Evolutionary conservation across 1,284 basidiomycete genomes (phyloP), one percentile per base, ranked within the genome.

Genomic region (Amylostereum areolatum): DNA sequence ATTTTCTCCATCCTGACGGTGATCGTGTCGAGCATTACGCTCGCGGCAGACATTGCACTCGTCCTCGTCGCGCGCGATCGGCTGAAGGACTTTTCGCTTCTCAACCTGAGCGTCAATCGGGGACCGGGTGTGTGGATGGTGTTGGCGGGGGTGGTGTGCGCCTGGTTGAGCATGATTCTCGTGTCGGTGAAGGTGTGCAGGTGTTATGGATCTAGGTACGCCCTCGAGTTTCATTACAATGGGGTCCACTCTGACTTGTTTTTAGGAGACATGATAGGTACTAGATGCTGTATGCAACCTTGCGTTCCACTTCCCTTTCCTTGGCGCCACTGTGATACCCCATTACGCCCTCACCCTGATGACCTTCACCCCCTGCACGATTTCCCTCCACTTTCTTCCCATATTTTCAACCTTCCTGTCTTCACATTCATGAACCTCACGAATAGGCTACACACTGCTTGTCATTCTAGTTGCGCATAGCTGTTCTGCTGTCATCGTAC

Each of bases 41-140:
- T 87, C 41, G 81, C 70, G 2, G 71, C 75, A 2, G 86, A 89
- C 59, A 56, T 87, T 31, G 80, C 77, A 2, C 56, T 87, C 30
- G 78, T 82, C 10, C 53, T 81, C 11, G 66, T 78, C 6, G 78
- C 75, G 9, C 71, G 65, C 57, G 56, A 66, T 45, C 67, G 75
- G 48, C 61, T 85, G 24, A 50, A 66, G 25, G 58, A 65, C 7
- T 45, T 80, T 5, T 62, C 72, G 8, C 61, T 67, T 4, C 71
- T 73, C 27, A 55, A 66, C 43, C 72, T 88, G 24, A 63, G 57
- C 0, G 72, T 84, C 3, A 54, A 62, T 3, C 84, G 77, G 64
- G 86, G 86, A n/a, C 80, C 81, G 52, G 85, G 65, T 7, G 74
- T 83, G 4, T 89, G 85, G 85, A 78, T 89, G 79, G 73, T 80